Evolutionary conservation across 2,329 filamentous ascomycete genomes (phyloP), one percentile per base, ranked within the genome.

Genomic region (Trichophyton simii): DNA sequence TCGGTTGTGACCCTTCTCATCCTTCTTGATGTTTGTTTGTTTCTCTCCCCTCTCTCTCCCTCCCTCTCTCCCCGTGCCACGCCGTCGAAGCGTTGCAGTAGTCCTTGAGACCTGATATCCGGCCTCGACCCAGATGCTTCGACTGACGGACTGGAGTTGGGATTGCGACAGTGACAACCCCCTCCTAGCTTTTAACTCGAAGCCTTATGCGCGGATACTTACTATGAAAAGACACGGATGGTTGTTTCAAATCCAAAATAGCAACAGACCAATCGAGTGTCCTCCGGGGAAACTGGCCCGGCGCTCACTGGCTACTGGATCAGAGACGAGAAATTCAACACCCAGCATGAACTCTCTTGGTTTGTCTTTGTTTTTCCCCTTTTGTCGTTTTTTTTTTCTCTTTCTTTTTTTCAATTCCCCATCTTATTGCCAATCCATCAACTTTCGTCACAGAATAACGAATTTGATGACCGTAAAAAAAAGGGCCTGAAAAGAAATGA

Each of bases 191-290:
- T 34, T 55, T 36, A 36, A 36, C 50, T 36, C 28, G n/a, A 36
- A 55, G 50, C 50, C 50, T 54, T 36, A 36, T 34, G 50, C 50
- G 50, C 50, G 50, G 25, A 55, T 34, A 55, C 50, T 55, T 55
- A 34, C 50, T 36, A 34, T 55, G 50, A 8, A 55, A 55, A 55
- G 50, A 34, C 50, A 55, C 50, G 50, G 50, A 55, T 55, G 28
- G 31, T 34, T 55, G 50, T 55, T 55, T 55, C 50, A 55, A 55
- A 36, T 55, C 50, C 28, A 55, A 55, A 55, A 55, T 55, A 55
- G 50, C 31, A 55, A 55, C 50, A 55, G 31, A 20, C 50, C 50
- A 55, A 55, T 55, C 25, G 25, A 55, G 50, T 55, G 31, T 18
- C 50, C 50, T 55, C 50, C 50, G 50, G 50, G 50, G 50, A 55